Evolutionary conservation across 2,329 filamentous ascomycete genomes (phyloP).

Genomic region (Neofusicoccum ribis): DNA sequence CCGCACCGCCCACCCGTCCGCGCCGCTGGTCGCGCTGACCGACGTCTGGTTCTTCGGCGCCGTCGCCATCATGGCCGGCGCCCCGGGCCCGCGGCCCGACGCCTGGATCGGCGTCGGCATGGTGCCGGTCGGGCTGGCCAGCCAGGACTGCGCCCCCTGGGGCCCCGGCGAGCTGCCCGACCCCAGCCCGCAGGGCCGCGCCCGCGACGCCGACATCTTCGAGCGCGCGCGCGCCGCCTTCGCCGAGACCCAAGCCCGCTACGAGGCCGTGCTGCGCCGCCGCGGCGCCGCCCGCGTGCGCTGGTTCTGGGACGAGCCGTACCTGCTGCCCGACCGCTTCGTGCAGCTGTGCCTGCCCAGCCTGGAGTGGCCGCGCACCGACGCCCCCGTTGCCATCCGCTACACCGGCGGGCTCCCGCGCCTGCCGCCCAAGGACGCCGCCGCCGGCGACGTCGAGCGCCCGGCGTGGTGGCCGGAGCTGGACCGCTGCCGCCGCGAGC

Average conservation of each 20-base stretch:
- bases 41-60: constrained; percentile 44
- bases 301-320: constrained; percentile 27
- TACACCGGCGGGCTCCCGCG: constrained; percentile 44
- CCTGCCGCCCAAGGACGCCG: no score
- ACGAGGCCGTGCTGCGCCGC: constrained; percentile 23
- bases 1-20: constrained; percentile 33
- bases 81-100: constrained; percentile 39
- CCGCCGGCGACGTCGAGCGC: constrained; percentile 23
- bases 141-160: constrained; percentile 26
- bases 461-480: constrained; percentile 52
- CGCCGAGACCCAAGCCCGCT: constrained; percentile 25
- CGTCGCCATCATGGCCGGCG: constrained; percentile 31
- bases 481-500: constrained; percentile 39
- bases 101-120: constrained; percentile 45
- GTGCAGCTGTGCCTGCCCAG: constrained; percentile 38
- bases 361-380: constrained; percentile 38
- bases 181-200: constrained; percentile 19
- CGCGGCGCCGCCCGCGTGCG: constrained; percentile 21
- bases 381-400: constrained; percentile 41
- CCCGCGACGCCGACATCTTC: constrained; percentile 23
- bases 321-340: constrained; percentile 28
- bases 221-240: constrained; percentile 11
- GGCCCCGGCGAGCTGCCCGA: constrained; percentile 23
- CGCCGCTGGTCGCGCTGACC: constrained; percentile 46
- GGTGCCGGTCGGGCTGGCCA: constrained; percentile 22